Evolutionary conservation across 2,329 filamentous ascomycete species (phyloP), one percentile per base, ranked within the genome.

Genomic region (Emericellopsis atlantica): DNA sequence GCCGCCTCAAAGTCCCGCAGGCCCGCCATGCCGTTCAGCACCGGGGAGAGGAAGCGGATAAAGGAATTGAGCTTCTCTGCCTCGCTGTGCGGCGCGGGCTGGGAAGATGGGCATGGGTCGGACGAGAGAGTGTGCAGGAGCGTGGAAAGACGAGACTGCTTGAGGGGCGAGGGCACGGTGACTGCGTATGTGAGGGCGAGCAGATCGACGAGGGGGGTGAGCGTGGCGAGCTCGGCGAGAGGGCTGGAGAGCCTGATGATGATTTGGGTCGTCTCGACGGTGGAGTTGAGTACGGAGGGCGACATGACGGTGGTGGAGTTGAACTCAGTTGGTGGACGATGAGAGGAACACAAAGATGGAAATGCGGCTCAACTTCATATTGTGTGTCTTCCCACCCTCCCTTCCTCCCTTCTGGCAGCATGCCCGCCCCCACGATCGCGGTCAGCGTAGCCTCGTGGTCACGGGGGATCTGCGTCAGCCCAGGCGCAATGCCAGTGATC

Each of bases 161-260:
- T 45, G 4, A 43, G 43, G 11, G 48, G 49, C 5, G 45, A 45
- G 8, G 56, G 55, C 24, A 47, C 50, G 26, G 50, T 49, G 40
- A 52, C 48, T 40, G 52, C 50, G 43, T 59, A 60, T 35, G 58
- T 51, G 40, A 61, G 49, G 32, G 55, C 47, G 39, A 61, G 44
- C 42, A 61, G 56, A 21, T 50, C 54, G 46, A 61, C 53, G 37
- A 61, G 57, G 16, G 56, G 49, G 35, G 50, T 49, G 39, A 57
- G 49, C 24, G 53, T 52, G 3, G 51, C 53, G 50, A 56, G 58
- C 43, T 47, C 49, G 5, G 45, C 49, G 37, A 60, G 48, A 38
- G 54, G 49, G 2, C 56, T 53, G 3, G 58, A 61, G 34, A 60
- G 45, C 21, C 41, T 46, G 40, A 44, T 49, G 26, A 60, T 51